A percentile compares a stretch with the other conserved stretches of the same genome.
phyloP scores from a whole-genome alignment of 2,329 filamentous ascomycete species.

The Calonectria honghensis region DNA sequence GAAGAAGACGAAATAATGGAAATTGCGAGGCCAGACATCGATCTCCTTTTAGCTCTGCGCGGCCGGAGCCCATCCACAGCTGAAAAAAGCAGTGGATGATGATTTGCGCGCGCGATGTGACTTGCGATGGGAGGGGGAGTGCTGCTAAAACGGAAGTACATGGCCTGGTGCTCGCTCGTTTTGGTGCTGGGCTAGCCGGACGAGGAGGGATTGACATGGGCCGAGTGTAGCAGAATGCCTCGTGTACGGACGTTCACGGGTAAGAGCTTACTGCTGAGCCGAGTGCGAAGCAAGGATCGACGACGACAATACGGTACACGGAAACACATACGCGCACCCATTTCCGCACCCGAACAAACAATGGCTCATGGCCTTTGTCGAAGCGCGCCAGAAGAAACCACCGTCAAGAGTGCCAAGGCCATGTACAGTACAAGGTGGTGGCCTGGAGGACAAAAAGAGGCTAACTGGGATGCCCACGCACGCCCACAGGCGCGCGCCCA shows the following conservation, averaged over 20 bases:
- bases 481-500: slow-evolving; percentile 13
- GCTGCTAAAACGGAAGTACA: slow-evolving; percentile 27
- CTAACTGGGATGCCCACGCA: slow-evolving; percentile 14
- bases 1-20: not conserved
- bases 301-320: slow-evolving; percentile 22
- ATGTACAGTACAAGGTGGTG: slow-evolving; percentile 7
- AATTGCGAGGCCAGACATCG: not conserved
- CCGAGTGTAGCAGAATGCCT: slow-evolving; percentile 28
- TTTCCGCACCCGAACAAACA: slow-evolving; percentile 7
- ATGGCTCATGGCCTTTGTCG: slow-evolving; percentile 11
- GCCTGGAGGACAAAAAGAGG: slow-evolving; percentile 20
- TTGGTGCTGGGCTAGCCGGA: slow-evolving; percentile 31
- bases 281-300: slow-evolving; percentile 34
- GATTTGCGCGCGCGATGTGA: slow-evolving; percentile 22
- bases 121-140: slow-evolving; percentile 23
- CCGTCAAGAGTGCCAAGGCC: not conserved
- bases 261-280: slow-evolving; percentile 20
- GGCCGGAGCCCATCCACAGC: slow-evolving; percentile 14
- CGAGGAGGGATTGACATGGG: slow-evolving; percentile 30
- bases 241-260: slow-evolving; percentile 29
- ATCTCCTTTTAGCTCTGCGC: slow-evolving; percentile 7
- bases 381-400: slow-evolving; percentile 17
- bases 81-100: slow-evolving; percentile 20
- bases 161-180: slow-evolving; percentile 24
- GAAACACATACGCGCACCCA: slow-evolving; percentile 19